phyloP scores from a whole-genome alignment of 495 filamentous ascomycete genomes.

The Penicillium fimorum region DNA sequence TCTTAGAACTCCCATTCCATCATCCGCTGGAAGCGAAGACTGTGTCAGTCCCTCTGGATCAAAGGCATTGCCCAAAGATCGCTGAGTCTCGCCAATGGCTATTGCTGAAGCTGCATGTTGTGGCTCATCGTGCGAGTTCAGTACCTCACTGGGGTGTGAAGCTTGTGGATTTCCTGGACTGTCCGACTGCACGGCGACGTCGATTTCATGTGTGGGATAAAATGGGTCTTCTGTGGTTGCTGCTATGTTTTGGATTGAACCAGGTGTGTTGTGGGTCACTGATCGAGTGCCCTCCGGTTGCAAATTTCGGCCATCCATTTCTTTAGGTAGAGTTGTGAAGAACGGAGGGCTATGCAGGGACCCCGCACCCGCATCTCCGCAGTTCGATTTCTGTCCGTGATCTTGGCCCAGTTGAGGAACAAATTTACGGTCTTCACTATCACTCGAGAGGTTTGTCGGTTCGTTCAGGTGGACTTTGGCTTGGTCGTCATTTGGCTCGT shows the following conservation, averaged over 20 bases:
- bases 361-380: constrained; percentile 30
- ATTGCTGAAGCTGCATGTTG: constrained; percentile 1
- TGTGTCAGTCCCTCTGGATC: constrained; percentile 24
- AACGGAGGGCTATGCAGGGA: constrained; percentile 26
- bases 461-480: constrained; percentile 14
- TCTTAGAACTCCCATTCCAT: constrained; percentile 80
- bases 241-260: constrained; percentile 1
- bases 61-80: constrained; percentile 8
- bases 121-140: constrained; percentile 4
- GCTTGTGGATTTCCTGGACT: constrained; percentile 1
- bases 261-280: constrained; percentile 9
- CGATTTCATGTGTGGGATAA: neutral
- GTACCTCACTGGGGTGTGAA: neutral
- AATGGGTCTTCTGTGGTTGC: constrained; percentile 1
- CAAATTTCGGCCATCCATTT: constrained; percentile 30
- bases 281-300: constrained; percentile 19
- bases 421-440: constrained; percentile 8
- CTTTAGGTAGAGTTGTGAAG: constrained; percentile 29
- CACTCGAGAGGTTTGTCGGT: constrained; percentile 17
- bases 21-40: constrained; percentile 75
- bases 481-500: constrained; percentile 15
- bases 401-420: constrained; percentile 18
- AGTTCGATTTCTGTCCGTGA: constrained; percentile 3
- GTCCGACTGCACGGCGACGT: neutral
- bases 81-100: constrained; percentile 2